Percentiles rank a stretch among this genome's conserved stretches.
Evolutionary conservation across 1,139 yeast genomes (phyloP).

Genomic region (Yamadazyma membranifaciens): DNA sequence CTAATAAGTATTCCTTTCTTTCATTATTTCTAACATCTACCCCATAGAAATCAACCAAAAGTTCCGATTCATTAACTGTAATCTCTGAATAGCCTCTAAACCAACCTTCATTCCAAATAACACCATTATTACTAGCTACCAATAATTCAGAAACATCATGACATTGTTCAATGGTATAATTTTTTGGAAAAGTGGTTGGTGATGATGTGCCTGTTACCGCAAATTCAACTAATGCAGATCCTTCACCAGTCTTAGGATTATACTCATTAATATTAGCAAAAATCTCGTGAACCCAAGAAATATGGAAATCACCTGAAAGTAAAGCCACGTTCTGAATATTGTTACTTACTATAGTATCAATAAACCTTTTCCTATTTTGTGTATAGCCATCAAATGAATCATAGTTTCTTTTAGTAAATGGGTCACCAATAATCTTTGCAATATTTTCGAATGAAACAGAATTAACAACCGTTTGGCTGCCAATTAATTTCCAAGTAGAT

Average conservation of each 20-base stretch:
- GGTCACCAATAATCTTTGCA: conserved; percentile 2
- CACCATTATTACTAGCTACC: neutral
- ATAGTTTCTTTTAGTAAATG: conserved; percentile 1
- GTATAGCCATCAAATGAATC: conserved; percentile 4
- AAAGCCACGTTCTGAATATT: neutral
- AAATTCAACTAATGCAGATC: conserved; percentile 2
- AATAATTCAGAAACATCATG: conserved; percentile 2
- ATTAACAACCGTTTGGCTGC: conserved; percentile 3
- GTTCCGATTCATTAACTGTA: neutral
- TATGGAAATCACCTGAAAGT: conserved; percentile 4
- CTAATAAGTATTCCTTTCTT: conserved; percentile 1
- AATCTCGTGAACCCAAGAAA: conserved; percentile 4
- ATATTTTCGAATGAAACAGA: conserved; percentile 1
- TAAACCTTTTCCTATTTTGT: conserved; percentile 1
- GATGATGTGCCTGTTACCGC: conserved; percentile 3
- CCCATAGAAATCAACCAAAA: neutral
- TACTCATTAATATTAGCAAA: neutral
- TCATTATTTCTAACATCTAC: conserved; percentile 1
- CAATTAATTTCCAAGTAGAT: conserved; percentile 3
- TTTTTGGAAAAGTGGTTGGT: conserved; percentile 1
- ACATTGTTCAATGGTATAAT: conserved; percentile 4
- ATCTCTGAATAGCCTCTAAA: conserved; percentile 4
- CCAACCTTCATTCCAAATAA: conserved; percentile 4
- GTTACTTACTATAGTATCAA: conserved; percentile 1
- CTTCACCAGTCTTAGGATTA: conserved; percentile 1